Conservation (phyloP, 192 early-diverging fungal genomes). For the Coemansia sp. region DNA sequence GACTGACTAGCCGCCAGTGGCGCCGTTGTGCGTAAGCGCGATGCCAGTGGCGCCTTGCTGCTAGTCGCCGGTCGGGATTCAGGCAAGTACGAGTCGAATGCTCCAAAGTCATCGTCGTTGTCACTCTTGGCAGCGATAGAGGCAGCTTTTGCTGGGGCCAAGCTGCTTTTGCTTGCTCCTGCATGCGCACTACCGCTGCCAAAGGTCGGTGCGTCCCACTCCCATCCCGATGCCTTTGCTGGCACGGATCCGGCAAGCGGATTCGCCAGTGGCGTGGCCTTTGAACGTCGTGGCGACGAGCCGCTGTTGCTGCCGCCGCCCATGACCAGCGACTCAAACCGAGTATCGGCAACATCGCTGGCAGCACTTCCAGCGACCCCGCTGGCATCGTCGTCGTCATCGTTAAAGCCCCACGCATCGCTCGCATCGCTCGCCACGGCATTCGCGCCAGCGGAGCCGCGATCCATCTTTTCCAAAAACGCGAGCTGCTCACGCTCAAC, state of each 20-base stretch:
- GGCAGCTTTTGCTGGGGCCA: constrained; percentile 14
- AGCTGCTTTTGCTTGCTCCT: background rate
- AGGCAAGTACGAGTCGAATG: constrained; percentile 17
- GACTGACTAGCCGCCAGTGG: background rate
- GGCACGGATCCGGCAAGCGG: constrained; percentile 12
- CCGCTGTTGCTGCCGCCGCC: too few species aligned
- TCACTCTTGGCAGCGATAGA: background rate
- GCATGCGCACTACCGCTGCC: background rate
- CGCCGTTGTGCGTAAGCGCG: constrained; percentile 15
- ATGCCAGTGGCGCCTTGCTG: background rate
- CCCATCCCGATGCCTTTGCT: constrained; percentile 17
- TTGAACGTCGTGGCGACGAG: background rate
- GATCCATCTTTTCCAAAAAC: constrained; percentile 63
- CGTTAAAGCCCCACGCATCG: background rate
- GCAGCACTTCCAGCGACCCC: background rate
- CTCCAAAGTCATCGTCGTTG: constrained; percentile 28
- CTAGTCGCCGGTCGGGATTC: background rate
- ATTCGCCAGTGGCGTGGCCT: constrained; percentile 2
- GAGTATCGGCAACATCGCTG: background rate
- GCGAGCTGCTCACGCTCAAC: constrained; percentile 65
- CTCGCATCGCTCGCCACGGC: background rate
- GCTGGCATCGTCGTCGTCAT: background rate
- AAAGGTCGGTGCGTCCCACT: constrained; percentile 40
- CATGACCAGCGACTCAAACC: constrained; percentile 16
- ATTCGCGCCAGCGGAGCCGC: constrained; percentile 31